These are phyloP conservation scores for Gossypium australe DNA, from an alignment of 345 rosid species.

Conservation along the genomic window DNA sequence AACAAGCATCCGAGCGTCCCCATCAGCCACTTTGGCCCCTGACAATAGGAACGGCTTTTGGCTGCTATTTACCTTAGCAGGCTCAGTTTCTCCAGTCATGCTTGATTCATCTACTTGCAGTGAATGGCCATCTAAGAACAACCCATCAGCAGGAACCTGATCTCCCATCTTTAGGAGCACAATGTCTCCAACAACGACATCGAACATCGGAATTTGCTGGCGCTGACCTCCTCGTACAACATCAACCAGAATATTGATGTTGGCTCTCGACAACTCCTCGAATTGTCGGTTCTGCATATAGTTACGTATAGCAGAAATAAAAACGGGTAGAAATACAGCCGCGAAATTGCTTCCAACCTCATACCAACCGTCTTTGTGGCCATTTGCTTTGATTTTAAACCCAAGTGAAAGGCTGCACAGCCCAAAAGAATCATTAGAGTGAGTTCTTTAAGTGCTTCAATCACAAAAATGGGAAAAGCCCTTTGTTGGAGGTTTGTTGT, in stretches of 20 bases:
- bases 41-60: constrained; percentile 53
- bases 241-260: constrained; percentile 47
- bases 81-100: constrained; percentile 63
- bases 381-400: constrained; percentile 55
- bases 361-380: constrained; percentile 59
- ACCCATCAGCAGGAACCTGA: constrained; percentile 64
- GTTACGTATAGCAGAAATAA: constrained; percentile 49
- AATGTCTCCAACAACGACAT: constrained; percentile 59
- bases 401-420: constrained; percentile 61
- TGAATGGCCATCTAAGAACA: constrained; percentile 45
- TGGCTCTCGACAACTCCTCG: constrained; percentile 40
- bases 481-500: constrained; percentile 54
- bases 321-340: constrained; percentile 47
- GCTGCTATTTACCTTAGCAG: constrained; percentile 25
- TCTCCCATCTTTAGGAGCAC: constrained; percentile 57
- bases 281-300: constrained; percentile 49
- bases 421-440: constrained; percentile 51
- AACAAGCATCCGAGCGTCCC: constrained; percentile 54
- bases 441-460: constrained; percentile 47
- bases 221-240: constrained; percentile 44
- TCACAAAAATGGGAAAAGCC: constrained; percentile 37
- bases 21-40: constrained; percentile 52
- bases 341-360: constrained; percentile 66
- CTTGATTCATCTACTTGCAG: constrained; percentile 57
- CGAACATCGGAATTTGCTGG: constrained; percentile 40